These are phyloP conservation scores for Rosa chinensis DNA, from an alignment of 306 rosid species.

Conservation along the genomic window DNA sequence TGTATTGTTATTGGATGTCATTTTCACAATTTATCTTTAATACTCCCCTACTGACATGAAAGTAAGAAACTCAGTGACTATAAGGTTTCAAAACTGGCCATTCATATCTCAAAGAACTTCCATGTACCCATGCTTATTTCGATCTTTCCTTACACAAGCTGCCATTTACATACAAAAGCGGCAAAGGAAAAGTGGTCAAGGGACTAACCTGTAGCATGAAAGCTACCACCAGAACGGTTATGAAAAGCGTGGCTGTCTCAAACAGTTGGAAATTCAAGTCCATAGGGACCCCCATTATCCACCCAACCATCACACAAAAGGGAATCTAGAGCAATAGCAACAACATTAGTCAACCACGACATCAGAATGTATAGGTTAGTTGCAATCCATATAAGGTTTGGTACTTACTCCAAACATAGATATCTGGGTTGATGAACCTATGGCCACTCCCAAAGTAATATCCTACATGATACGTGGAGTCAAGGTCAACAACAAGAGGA, in stretches of 20 bases:
- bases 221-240: conserved; percentile 76
- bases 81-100: neutral
- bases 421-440: conserved; percentile 89
- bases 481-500: conserved; percentile 5
- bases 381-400: neutral
- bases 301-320: conserved; percentile 74
- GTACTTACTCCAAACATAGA: conserved; percentile 76
- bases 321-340: conserved; percentile 64
- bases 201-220: conserved; percentile 80
- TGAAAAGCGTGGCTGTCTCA: conserved; percentile 74
- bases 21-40: neutral
- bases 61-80: neutral
- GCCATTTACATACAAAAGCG: neutral
- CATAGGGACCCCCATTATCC: conserved; percentile 66
- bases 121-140: neutral
- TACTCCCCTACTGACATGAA: neutral
- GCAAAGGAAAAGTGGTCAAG: neutral
- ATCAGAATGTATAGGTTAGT: neutral
- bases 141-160: neutral
- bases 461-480: conserved; percentile 48
- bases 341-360: neutral
- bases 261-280: conserved; percentile 87
- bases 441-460: conserved; percentile 81
- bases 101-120: neutral
- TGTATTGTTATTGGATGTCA: neutral